Base-by-base conservation (phyloP, 2,329 filamentous ascomycete genomes). In the Tolypocladium tropicale region DNA sequence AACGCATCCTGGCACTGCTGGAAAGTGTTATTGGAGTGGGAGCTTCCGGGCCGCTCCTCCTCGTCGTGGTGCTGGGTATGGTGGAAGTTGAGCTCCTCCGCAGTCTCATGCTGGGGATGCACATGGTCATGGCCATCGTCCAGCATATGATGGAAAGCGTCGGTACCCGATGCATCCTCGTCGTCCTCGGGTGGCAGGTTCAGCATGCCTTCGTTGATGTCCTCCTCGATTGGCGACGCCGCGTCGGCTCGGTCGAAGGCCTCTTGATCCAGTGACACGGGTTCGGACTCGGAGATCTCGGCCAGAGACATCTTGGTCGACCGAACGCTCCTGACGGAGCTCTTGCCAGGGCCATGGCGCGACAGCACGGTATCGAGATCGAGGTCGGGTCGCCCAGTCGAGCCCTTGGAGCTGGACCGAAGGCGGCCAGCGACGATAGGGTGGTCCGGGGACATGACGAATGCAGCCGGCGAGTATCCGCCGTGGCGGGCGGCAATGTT, bases 1-100 rank as follows among this genome's bases (percentile, higher is more conserved):
- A 93, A 94, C 3, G 88, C 81, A 41, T 79, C 77, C 72, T 83
- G 75, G 21, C 82, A 82, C 66, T 88, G 83, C 34, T 86, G 83
- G 56, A 78, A 84, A 2, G 86, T 88, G 55, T 80, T 79, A 50
- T 72, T 74, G 4, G 83, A 85, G 12, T 74, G 79, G 11, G 80
- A 74, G 4, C 81, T 82, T 11, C 63, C 62, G 0, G 72, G 68
- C 18, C 70, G 64, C 50, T 62, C 57, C 14, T 64, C 56, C 6
- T 63, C 58, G 2, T 57, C 49, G 6, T 55, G 18, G 34, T 23
- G n/a, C 18, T 21, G n/a, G 30, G 32, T 6, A 2, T 57, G 34
- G 4, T 43, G 6, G 3, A 11, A 6, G 12, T 37, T 39, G 23
- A 49, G 53, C 37, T 58, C 51, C 23, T 59, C 55, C 10, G 55